Evolutionary conservation across 768 basidiomycete species (phyloP), one percentile per base, ranked within the genome.

Genomic region (Lyophyllum semitale): DNA sequence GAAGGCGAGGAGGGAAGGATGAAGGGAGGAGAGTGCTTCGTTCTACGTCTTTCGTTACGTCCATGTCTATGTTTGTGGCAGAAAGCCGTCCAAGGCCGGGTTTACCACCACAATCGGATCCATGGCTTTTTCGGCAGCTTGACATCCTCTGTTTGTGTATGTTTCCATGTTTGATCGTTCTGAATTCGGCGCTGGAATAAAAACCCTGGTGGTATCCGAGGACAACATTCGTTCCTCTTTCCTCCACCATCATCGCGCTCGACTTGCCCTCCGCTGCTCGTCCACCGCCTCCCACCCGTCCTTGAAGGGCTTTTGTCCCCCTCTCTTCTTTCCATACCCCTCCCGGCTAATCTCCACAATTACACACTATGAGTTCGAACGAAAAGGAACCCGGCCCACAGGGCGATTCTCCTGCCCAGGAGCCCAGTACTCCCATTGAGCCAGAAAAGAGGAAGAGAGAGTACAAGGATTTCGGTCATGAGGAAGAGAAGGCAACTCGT

Each of bases 381-480:
- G 82, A 83, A 77, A 88, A 88, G 80, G 87, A 83, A 77, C 83
- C 85, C 37, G 85, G 84, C 60, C 80, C 84, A 18, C 71, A 75
- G 66, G 77, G 79, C 66, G 76, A 81, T 50, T 73, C 77, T 40
- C 73, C 76, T 13, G 50, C 65, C 27, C 66, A 51, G 26, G 63
- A 56, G 47, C 55, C 58, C 15, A 4, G 50, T 56, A 26, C 64
- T 54, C 67, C 67, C 33, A 59, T 59, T 37, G 70, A 69, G 61
- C 70, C 68, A n/a, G 73, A 71, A 68, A 76, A 78, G 68, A 86
- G 73, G 69, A 89, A 91, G 77, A 81, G 90, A 75, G 88, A 90
- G 77, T 93, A 93, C 78, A 93, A 89, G 79, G 91, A 92, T 40
- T 89, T 92, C 54, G 83, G 82, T 55, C 87, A 93, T 66, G 89